Evolutionary conservation across 1,139 yeast species (phyloP), one percentile per base, ranked within the genome.

Genomic region (Saccharomyces hybrid): DNA sequence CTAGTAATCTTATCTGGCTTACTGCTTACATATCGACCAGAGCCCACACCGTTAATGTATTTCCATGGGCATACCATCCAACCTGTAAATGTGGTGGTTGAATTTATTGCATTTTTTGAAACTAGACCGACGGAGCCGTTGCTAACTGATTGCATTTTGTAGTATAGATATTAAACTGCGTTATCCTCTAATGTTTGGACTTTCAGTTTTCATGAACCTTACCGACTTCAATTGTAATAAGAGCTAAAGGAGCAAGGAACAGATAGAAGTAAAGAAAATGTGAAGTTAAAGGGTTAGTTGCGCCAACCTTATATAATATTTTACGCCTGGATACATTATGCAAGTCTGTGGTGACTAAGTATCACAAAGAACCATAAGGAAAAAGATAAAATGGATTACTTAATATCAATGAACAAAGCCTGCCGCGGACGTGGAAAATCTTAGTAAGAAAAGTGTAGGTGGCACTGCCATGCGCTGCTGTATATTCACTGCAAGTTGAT

Each of bases 1-100:
- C 60, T 52, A 7, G 60, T 57, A n/a, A 57, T 55, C 5, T 54
- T 54, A 28, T 52, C 48, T 16, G 60, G 60, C 27, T 57, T 57
- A 9, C 53, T 55, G 47, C 60, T 57, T 7, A 47, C 58, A 28
- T 55, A 55, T 8, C 52, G 54, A 8, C 60, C 60, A 28, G 58
- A 58, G 19, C 60, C 60, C 42, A 52, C 44, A 38, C 16, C 44
- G 44, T 38, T 38, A 7, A 38, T 38, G 11, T 38, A 38, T 38
- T 38, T 38, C 44, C 44, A 38, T 38, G 44, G 44, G 6, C 44
- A 38, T 38, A n/a, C 44, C 19, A 11, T 24, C 44, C 44, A 38
- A 21, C 19, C 44, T 19, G 44, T 19, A 19, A 38, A 16, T 9
- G 12, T 38, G 12, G 44, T 2, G 4, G 26, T 24, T 11, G 44